Evolutionary conservation across 495 filamentous ascomycete genomes (phyloP), one percentile per base, ranked within the genome.

Genomic region (Echria macrotheca): DNA sequence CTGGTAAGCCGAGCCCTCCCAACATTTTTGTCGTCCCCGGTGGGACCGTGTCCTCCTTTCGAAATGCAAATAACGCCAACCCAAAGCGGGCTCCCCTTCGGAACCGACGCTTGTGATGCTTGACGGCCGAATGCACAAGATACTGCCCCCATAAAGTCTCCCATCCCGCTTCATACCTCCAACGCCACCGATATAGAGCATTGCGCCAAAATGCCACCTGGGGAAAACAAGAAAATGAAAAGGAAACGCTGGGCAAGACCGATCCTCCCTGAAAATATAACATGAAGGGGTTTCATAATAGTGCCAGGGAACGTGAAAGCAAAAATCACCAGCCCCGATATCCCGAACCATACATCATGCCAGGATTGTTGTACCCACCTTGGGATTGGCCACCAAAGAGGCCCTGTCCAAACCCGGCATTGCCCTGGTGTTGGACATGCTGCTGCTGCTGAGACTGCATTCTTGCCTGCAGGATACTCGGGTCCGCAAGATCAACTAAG

Each of bases 401-500:
- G 71, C 84, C 85, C 79, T 94, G 89, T 69, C 87, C 87, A 77
- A 79, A 80, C 79, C 85, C 83, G 66, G 81, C 82, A 71, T 74
- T 79, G 70, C 77, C 80, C 65, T 79, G 76, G 63, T 80, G 77
- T 66, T 82, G 80, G 70, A 94, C 87, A 65, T 90, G 89, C 79
- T 80, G 77, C 64, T 90, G 89, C 79, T 80, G 77, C 65, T 82
- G 80, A 69, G 93, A 89, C 70, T 91, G 90, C 80, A 95, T 87
- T 77, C 93, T 86, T 70, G 87, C 89, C 76, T 96, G 93, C 78
- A 99, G 83, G 79, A 97, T 95, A 79, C 89, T 96, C 76, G 91
- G 89, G 86, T 96, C 90, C 78, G 86, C 87, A 90, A 95, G 86
- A 91, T 96, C 89, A 78, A 94, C 89, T 89, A 95, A 82, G 79